Evolutionary conservation across 2,329 filamentous ascomycete species (phyloP).

Genomic region (Cylindrodendrum hubeiense): DNA sequence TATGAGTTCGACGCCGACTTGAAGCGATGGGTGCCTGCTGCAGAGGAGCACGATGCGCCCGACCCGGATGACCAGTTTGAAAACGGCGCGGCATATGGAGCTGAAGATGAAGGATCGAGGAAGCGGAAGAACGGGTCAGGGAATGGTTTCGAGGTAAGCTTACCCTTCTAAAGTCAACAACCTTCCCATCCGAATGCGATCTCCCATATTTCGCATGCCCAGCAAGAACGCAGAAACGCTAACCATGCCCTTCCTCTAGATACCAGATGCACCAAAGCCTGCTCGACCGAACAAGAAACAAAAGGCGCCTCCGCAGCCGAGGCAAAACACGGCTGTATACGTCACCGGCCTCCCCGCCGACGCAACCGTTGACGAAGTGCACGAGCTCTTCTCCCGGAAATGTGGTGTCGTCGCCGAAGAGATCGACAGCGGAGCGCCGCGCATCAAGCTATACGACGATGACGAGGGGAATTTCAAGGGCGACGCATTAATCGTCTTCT

Average conservation of each 20-base stretch:
- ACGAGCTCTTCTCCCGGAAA: slow-evolving; percentile 84
- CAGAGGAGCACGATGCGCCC: slow-evolving; percentile 59
- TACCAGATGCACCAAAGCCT: slow-evolving; percentile 49
- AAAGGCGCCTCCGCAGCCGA: slow-evolving; percentile 62
- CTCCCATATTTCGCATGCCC: background rate
- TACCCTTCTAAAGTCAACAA: background rate
- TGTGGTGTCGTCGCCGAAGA: slow-evolving; percentile 94
- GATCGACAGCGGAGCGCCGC: slow-evolving; percentile 86
- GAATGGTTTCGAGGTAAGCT: slow-evolving; percentile 58
- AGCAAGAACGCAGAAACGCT: slow-evolving; percentile 15
- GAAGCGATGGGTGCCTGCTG: slow-evolving; percentile 80
- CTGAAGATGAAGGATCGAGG: slow-evolving; percentile 44
- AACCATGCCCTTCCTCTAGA: slow-evolving; percentile 32
- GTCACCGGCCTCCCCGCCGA: slow-evolving; percentile 89
- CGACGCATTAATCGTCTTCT: slow-evolving; percentile 93
- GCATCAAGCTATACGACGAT: slow-evolving; percentile 94
- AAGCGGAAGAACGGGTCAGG: slow-evolving; percentile 59
- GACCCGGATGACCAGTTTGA: slow-evolving; percentile 51
- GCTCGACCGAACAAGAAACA: slow-evolving; percentile 59
- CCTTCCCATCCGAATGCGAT: background rate
- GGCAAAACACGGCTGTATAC: slow-evolving; percentile 90
- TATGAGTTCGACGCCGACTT: slow-evolving; percentile 82
- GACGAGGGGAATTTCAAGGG: slow-evolving; percentile 89
- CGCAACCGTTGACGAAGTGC: slow-evolving; percentile 82
- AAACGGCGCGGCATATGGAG: slow-evolving; percentile 40